Percentiles rank a stretch among this genome's conserved stretches.
These are phyloP conservation scores for Smallanthus sonchifolius DNA, from an alignment of 129 eudicot species.

Conservation along the genomic window DNA sequence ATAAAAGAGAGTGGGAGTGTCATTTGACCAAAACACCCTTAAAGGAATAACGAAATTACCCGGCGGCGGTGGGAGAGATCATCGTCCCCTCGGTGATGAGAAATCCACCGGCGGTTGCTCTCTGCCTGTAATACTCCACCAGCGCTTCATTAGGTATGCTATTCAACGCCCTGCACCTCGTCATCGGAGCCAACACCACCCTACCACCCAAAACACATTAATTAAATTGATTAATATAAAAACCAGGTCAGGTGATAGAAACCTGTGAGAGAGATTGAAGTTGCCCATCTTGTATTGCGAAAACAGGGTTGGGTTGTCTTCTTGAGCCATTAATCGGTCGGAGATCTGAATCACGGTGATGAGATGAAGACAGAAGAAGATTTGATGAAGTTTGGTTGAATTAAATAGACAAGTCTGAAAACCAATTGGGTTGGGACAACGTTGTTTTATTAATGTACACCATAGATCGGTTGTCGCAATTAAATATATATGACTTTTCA, in stretches of 20 bases:
- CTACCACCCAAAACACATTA: constrained; percentile 22
- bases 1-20: not conserved
- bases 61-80: constrained; percentile 82
- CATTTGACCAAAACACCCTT: constrained; percentile 15
- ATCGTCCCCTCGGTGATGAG: constrained; percentile 91
- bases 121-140: constrained; percentile 69
- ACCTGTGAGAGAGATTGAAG: constrained; percentile 88
- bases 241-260: not conserved
- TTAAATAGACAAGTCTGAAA: not conserved
- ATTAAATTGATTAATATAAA: no score
- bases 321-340: constrained; percentile 29
- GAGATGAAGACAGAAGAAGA: not conserved
- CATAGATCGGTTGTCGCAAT: not conserved
- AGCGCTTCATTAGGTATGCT: constrained; percentile 60
- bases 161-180: constrained; percentile 83
- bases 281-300: constrained; percentile 81
- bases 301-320: constrained; percentile 46
- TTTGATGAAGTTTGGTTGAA: not conserved
- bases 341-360: not conserved
- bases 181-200: constrained; percentile 98
- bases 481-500: not conserved
- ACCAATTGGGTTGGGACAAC: not conserved
- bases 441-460: not conserved
- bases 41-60: constrained; percentile 40
- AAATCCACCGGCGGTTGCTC: constrained; percentile 81